phyloP scores from a whole-genome alignment of 2,329 filamentous ascomycete species.

The Camillea tinctor region DNA sequence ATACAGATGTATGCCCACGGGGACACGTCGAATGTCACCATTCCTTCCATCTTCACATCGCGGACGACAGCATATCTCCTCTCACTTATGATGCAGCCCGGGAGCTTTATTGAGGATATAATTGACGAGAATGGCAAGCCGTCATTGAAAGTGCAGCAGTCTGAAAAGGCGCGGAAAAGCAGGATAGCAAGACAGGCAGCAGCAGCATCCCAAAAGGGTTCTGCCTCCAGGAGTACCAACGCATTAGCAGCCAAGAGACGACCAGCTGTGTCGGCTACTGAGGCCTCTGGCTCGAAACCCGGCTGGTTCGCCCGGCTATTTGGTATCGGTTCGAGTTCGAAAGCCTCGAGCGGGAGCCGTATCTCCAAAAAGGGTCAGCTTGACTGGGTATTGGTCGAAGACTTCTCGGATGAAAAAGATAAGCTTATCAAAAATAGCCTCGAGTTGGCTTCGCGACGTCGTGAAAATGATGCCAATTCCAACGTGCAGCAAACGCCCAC shows the following conservation, averaged over 20 bases:
- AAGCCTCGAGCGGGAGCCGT: slow-evolving; percentile 53
- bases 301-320: slow-evolving; percentile 49
- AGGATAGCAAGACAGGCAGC: slow-evolving; percentile 36
- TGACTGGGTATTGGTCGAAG: slow-evolving; percentile 69
- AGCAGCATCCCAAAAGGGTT: slow-evolving; percentile 28
- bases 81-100: slow-evolving; percentile 78
- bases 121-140: slow-evolving; percentile 60
- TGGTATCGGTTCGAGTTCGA: slow-evolving; percentile 32
- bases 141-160: slow-evolving; percentile 52
- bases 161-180: slow-evolving; percentile 38
- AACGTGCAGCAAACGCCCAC: slow-evolving; percentile 27
- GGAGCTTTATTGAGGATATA: slow-evolving; percentile 60
- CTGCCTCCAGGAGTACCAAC: slow-evolving; percentile 26
- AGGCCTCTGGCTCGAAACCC: slow-evolving; percentile 24
- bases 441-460: slow-evolving; percentile 36
- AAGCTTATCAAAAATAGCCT: slow-evolving; percentile 42
- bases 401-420: slow-evolving; percentile 60
- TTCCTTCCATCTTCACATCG: slow-evolving; percentile 92
- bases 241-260: slow-evolving; percentile 26
- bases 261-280: slow-evolving; percentile 11
- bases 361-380: slow-evolving; percentile 72
- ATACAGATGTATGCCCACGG: slow-evolving; percentile 99
- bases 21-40: slow-evolving; percentile 91
- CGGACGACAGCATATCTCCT: slow-evolving; percentile 91
- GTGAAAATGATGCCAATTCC: slow-evolving; percentile 20